Evolutionary conservation across 2,329 filamentous ascomycete genomes (phyloP), one percentile per base, ranked within the genome.

Genomic region (Fusarium sp.): DNA sequence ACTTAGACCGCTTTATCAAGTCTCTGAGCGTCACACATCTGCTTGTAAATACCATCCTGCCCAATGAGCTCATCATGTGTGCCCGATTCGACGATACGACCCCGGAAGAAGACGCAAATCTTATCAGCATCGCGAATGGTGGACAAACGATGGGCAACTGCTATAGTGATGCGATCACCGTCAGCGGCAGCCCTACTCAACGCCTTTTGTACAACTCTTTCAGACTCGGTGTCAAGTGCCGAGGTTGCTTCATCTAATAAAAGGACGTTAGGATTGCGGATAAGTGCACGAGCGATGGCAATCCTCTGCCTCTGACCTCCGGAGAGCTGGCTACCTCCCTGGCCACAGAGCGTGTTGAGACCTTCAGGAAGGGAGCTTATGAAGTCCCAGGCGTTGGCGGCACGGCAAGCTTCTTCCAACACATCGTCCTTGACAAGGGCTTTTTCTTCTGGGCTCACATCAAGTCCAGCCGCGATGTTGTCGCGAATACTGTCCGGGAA

Each of bases 111-210:
- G 0, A 90, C 88, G 63, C 87, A 89, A 25, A 91, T 91, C 6
- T 83, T 77, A 74, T 90, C 86, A 0, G 86, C 87, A 60, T 89
- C 84, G 81, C 97, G 96, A 81, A 98, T 97, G 0, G 95, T 98
- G 6, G 92, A 95, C 6, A 98, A 85, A 42, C 95, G 89, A 81
- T 98, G 95, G 1, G 95, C 95, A 74, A 98, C 97, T 91, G 73
- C 71, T 20, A 75, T 56, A 1, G 71, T 75, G 20, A 73, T 75
- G 5, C 73, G 63, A 38, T 73, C 91, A 30, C 93, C 93, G 69
- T 88, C 86, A 38, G 97, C 89, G 25, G 97, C 86, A 34, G 89
- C 89, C 72, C 87, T 89, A 4, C 88, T 88, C 7, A 98, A 85
- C 3, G 95, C 95, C 70, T 91, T 89, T 79, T 98, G 97, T 60